These are phyloP conservation scores for Naganishia kalamii DNA, from an alignment of 768 basidiomycete species.

Conservation along the genomic window DNA sequence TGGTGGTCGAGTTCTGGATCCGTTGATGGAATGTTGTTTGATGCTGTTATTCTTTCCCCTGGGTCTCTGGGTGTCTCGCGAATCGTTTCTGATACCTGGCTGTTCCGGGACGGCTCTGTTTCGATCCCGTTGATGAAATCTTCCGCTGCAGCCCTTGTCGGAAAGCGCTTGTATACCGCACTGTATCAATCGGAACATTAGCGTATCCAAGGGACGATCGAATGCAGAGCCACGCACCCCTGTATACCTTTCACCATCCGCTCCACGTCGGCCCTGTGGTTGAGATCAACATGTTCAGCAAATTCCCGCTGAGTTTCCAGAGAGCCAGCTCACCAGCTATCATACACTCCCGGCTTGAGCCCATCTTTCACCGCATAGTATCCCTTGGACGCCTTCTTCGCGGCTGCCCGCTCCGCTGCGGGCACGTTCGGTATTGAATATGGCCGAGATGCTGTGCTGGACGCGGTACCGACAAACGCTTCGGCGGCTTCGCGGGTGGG, in stretches of 20 bases:
- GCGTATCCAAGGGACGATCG: no score
- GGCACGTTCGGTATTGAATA: constrained; percentile 19
- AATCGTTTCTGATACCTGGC: no score
- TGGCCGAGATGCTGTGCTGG: constrained; percentile 12
- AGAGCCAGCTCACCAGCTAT: neutral
- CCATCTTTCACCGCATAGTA: constrained; percentile 2
- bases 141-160: neutral
- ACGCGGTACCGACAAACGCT: constrained; percentile 50
- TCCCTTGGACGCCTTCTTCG: constrained; percentile 13
- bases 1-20: neutral
- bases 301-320: neutral
- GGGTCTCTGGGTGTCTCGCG: no score
- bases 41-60: no score
- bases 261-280: neutral
- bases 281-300: neutral
- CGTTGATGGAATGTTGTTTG: no score
- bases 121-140: neutral
- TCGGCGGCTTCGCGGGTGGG: constrained; percentile 55
- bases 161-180: constrained; percentile 3
- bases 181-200: neutral
- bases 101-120: neutral
- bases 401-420: constrained; percentile 6
- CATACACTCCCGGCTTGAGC: neutral
- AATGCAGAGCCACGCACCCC: neutral
- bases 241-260: neutral